Percentiles rank a stretch among this genome's conserved stretches.
Conservation (phyloP, 2,329 filamentous ascomycete species). For the Pseudocercospora crystallina region DNA sequence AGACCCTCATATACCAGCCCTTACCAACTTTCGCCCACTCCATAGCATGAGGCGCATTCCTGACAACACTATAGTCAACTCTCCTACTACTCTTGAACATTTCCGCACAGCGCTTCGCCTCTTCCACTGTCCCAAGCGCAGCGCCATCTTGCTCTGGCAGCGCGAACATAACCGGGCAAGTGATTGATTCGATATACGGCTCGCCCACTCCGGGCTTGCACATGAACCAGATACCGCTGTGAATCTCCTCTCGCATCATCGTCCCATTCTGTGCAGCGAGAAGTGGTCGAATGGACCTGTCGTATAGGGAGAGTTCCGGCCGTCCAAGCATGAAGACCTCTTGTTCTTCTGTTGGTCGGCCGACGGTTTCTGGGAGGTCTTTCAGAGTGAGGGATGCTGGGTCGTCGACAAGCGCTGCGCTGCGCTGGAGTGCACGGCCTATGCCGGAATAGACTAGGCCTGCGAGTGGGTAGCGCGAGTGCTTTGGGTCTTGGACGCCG, state of each 20-base stretch:
- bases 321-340: not conserved
- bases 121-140: not conserved
- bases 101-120: not conserved
- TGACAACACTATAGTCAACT: not conserved
- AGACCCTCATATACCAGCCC: not conserved
- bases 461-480: not conserved
- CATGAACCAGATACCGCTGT: not conserved
- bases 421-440: not conserved
- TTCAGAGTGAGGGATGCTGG: not conserved
- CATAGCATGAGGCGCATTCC: not conserved
- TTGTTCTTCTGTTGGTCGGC: not conserved
- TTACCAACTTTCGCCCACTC: not conserved
- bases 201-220: too few relatives aligned
- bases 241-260: slow-evolving; percentile 1
- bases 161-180: not conserved
- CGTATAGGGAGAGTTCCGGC: not conserved
- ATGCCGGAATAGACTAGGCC: not conserved
- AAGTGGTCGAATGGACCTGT: not conserved
- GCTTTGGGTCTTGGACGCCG: not conserved
- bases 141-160: not conserved
- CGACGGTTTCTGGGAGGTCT: not conserved
- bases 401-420: not conserved
- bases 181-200: not conserved
- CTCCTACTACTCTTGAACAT: slow-evolving; percentile 2
- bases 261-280: not conserved